Evolutionary conservation across 257 asterid genomes (phyloP).

Genomic region (Solanum sejunctum): DNA sequence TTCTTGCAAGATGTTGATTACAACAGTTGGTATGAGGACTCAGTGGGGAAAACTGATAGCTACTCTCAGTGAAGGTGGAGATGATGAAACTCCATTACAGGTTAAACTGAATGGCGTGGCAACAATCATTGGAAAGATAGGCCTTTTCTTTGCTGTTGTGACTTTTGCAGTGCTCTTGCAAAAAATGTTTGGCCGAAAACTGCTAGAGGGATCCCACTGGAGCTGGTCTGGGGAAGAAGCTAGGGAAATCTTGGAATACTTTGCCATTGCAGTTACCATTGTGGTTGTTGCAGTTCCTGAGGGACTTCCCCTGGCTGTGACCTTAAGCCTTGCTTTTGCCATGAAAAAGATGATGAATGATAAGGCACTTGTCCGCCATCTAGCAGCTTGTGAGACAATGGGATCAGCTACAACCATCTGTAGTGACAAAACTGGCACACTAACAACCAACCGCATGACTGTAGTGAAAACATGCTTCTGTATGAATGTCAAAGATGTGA

Average conservation of each 20-base stretch:
- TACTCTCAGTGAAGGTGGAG: slow-evolving; percentile 7
- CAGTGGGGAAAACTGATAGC: slow-evolving; percentile 11
- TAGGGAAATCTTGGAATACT: slow-evolving; percentile 4
- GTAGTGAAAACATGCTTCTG: slow-evolving; percentile 9
- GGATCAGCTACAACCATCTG: slow-evolving; percentile 12
- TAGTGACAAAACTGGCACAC: slow-evolving; percentile 11
- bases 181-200: not conserved
- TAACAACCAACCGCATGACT: slow-evolving; percentile 11
- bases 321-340: slow-evolving; percentile 11
- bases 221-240: slow-evolving; percentile 8
- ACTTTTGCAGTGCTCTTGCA: slow-evolving; percentile 5
- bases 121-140: slow-evolving; percentile 6
- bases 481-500: slow-evolving; percentile 5
- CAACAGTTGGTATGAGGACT: slow-evolving; percentile 14
- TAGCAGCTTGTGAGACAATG: slow-evolving; percentile 14
- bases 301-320: slow-evolving; percentile 11
- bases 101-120: slow-evolving; percentile 10
- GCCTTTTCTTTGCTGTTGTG: slow-evolving; percentile 8
- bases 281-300: slow-evolving; percentile 11
- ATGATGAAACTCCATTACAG: slow-evolving; percentile 8
- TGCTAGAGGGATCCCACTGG: slow-evolving; percentile 6
- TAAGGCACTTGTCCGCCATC: slow-evolving; percentile 8
- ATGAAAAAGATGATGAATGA: slow-evolving; percentile 16
- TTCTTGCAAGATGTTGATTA: slow-evolving; percentile 6
- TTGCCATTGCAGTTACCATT: slow-evolving; percentile 7